Percentiles rank a stretch among this genome's conserved stretches.
Evolutionary conservation across 768 basidiomycete species (phyloP).

Genomic region (Coprinopsis sp.): DNA sequence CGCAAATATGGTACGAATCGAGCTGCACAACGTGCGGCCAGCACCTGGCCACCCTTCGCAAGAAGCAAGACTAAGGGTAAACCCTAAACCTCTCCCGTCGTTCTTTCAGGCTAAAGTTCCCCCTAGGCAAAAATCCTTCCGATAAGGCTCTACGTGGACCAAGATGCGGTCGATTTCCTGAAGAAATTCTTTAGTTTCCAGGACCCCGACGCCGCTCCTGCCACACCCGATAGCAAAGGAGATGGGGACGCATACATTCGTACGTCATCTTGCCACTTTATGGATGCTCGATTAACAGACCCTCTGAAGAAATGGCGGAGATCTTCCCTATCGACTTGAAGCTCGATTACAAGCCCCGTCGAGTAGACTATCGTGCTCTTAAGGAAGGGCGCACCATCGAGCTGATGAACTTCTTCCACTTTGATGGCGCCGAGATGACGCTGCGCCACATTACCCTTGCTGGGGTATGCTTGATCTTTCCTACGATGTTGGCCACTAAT

Average conservation of each 20-base stretch:
- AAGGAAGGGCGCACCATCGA: constrained; percentile 91
- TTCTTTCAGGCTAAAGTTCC: neutral
- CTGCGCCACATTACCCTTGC: constrained; percentile 86
- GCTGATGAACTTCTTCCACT: constrained; percentile 99
- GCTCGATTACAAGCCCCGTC: constrained; percentile 96
- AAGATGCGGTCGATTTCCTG: constrained; percentile 96
- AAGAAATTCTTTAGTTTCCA: constrained; percentile 95
- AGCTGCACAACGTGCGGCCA: constrained; percentile 71
- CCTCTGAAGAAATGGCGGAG: constrained; percentile 76
- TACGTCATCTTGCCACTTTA: constrained; percentile 12
- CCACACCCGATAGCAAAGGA: constrained; percentile 24
- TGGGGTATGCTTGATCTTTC: constrained; percentile 57
- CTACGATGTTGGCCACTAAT: neutral
- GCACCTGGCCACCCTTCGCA: constrained; percentile 61
- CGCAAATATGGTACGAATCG: constrained; percentile 90
- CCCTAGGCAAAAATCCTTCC: constrained; percentile 84
- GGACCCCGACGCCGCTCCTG: constrained; percentile 44
- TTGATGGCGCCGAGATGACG: constrained; percentile 98
- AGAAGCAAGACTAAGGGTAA: constrained; percentile 74
- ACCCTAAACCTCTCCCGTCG: constrained; percentile 26
- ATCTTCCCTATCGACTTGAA: constrained; percentile 94
- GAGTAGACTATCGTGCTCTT: constrained; percentile 90
- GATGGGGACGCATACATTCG: constrained; percentile 43
- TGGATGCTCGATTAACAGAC: neutral
- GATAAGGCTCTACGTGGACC: constrained; percentile 90